These are phyloP conservation scores for Kingdonia uniflora DNA, from an alignment of 164 flowering plant species.

Conservation along the genomic window DNA sequence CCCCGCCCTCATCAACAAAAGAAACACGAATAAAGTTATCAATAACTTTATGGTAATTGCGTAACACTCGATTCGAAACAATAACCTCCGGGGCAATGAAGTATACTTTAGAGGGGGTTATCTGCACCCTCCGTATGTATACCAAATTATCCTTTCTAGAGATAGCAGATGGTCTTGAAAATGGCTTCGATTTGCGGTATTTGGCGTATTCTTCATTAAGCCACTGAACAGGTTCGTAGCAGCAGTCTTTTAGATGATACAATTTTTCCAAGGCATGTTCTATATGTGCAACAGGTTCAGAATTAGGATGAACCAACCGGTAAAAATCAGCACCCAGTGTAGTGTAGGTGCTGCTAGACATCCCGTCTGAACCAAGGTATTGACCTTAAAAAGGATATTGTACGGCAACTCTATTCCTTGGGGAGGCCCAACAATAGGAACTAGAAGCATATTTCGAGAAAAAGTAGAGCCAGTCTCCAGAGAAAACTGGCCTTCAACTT, in stretches of 20 bases:
- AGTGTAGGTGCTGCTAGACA: slow-evolving; percentile 55
- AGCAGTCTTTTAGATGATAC: neutral
- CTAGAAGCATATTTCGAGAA: slow-evolving; percentile 33
- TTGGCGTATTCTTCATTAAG: neutral
- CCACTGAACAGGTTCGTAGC: slow-evolving; percentile 3
- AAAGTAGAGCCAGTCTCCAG: slow-evolving; percentile 33
- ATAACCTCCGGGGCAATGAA: slow-evolving; percentile 78
- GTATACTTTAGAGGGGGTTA: slow-evolving; percentile 70
- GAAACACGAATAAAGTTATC: slow-evolving; percentile 76
- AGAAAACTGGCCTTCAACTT: slow-evolving; percentile 27
- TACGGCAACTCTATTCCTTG: slow-evolving; percentile 37
- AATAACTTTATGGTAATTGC: slow-evolving; percentile 33
- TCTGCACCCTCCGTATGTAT: slow-evolving; percentile 59
- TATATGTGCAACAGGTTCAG: slow-evolving; percentile 1
- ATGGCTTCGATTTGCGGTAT: neutral
- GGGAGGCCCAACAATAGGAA: slow-evolving; percentile 50
- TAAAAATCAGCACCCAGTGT: slow-evolving; percentile 43
- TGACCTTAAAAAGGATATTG: slow-evolving; percentile 50
- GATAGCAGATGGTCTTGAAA: neutral
- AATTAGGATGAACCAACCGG: slow-evolving; percentile 40
- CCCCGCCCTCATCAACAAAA: slow-evolving; percentile 74
- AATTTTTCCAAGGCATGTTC: neutral
- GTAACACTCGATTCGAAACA: slow-evolving; percentile 69
- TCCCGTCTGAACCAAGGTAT: slow-evolving; percentile 62
- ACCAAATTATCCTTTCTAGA: slow-evolving; percentile 56